Base-by-base conservation (phyloP, 257 asterid species). In the Ocimum tenuiflorum region DNA sequence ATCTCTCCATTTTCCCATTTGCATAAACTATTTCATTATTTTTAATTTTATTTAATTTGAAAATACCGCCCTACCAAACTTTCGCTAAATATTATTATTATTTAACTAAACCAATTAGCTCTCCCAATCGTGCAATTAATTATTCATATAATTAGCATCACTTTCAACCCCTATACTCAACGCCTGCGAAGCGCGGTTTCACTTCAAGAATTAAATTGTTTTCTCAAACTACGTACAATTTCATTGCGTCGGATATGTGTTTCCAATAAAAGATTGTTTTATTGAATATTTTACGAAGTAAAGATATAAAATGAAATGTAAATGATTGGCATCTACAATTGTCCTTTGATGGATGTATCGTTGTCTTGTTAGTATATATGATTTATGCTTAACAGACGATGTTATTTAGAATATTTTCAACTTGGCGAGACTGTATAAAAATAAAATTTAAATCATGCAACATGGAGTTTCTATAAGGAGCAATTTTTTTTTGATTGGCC, bases 1-100 rank as follows among this genome's bases (percentile, higher is more conserved):
- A 52, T 61, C 4, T 27, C 48, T 67, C 22, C 3, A 51, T 1
- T 31, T 61, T 68, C 67, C 17, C 31, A 1, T 27, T 27, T 27
- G 31, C 31, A 27, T 27, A 27, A 27, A 27, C 31, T 27, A 27
- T 27, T 27, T 27, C 31, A 27, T 27, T 27, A 27, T 27, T 27
- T 27, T 4, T 27, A n/a, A n/a, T n/a, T n/a, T 27, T 27, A 42
- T 7, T 63, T 47, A 15, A 47, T 65, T 56, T 13, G 68, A 65
- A n/a, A 12, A 65, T 57, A 48, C 35, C 49, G 50, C 58, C 22
- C 68, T 31, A 73, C 68, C 73, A 41, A 73, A 65, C 72, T 72
- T 58, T 65, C 50, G 29, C 8, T 47, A 11, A 17, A 24, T 17
- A 18, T 42, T 9, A 27, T 27, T 2, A 23, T 18, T 15, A 2